A percentile compares a stretch with the other conserved stretches of the same genome.
Evolutionary conservation across 2,329 filamentous ascomycete species (phyloP).

Genomic region (Clarireedia monteithiana): DNA sequence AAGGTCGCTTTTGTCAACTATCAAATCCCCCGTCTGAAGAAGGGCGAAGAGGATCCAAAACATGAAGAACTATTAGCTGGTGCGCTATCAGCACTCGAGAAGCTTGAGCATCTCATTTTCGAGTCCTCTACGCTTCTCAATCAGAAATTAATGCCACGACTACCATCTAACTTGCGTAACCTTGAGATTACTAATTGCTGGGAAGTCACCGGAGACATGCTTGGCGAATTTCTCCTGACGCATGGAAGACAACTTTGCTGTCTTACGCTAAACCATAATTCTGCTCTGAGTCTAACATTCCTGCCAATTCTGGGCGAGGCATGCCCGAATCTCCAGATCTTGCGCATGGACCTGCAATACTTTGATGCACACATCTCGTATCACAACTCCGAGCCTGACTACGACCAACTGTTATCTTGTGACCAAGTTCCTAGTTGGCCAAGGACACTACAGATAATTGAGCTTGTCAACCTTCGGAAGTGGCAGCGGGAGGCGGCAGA

Average conservation of each 20-base stretch:
- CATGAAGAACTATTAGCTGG: conserved; percentile 34
- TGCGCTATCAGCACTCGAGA: conserved; percentile 46
- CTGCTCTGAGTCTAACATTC: conserved; percentile 69
- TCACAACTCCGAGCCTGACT: conserved; percentile 67
- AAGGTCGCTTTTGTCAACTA: conserved; percentile 57
- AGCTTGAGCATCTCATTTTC: conserved; percentile 61
- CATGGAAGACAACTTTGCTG: conserved; percentile 61
- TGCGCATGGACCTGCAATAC: conserved; percentile 74
- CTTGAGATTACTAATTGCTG: conserved; percentile 76
- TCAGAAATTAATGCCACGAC: conserved; percentile 54
- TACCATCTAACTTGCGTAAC: conserved; percentile 58
- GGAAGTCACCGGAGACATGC: conserved; percentile 58
- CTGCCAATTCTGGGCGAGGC: conserved; percentile 54
- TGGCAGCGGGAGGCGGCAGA: conserved; percentile 64
- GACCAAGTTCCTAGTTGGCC: conserved; percentile 75
- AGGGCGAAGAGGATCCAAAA: conserved; percentile 30
- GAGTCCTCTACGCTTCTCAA: conserved; percentile 69
- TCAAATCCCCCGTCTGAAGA: conserved; percentile 42
- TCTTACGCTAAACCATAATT: conserved; percentile 70
- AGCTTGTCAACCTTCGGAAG: conserved; percentile 70
- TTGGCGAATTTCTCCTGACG: conserved; percentile 56
- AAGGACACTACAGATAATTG: conserved; percentile 57
- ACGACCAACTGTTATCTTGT: conserved; percentile 56
- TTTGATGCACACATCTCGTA: conserved; percentile 61
- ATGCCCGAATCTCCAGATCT: conserved; percentile 62